phyloP scores from a whole-genome alignment of 768 basidiomycete species.

The Boletus insuetus region DNA sequence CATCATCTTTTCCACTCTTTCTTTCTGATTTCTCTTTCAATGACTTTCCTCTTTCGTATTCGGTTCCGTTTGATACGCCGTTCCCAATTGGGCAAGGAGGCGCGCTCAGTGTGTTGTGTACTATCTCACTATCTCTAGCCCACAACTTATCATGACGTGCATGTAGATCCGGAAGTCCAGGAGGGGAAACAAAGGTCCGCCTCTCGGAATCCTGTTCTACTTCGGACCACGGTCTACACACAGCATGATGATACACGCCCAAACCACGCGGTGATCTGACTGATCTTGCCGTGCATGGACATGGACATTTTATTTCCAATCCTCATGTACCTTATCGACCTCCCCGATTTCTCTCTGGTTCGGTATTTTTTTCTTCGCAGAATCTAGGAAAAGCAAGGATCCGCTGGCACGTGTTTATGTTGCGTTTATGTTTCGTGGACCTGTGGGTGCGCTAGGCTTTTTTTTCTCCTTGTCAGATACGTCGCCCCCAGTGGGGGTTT shows the following conservation, averaged over 20 bases:
- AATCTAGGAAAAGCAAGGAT: not conserved
- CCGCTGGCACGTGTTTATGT: not conserved
- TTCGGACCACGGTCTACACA: not conserved
- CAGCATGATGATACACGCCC: not conserved
- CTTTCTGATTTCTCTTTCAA: not conserved
- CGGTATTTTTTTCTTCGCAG: not conserved
- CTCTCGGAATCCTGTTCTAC: not conserved
- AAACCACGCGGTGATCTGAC: not conserved
- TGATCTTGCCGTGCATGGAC: conserved; percentile 2
- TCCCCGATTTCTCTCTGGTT: not conserved
- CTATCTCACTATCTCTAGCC: conserved; percentile 7
- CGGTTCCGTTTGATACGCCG: conserved; percentile 5
- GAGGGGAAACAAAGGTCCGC: not conserved
- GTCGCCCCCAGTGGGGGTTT: not conserved
- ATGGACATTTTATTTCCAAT: conserved; percentile 7
- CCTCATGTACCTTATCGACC: conserved; percentile 18
- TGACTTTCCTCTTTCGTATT: conserved; percentile 1
- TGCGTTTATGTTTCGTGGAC: not conserved
- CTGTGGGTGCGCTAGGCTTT: not conserved
- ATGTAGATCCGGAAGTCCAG: not conserved
- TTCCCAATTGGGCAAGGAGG: not conserved
- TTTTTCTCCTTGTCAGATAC: not conserved
- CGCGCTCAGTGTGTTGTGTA: not conserved
- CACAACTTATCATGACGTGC: not conserved
- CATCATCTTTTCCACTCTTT: not conserved